phyloP scores from a whole-genome alignment of 2,329 filamentous ascomycete species.

The Emericellopsis cladophorae region DNA sequence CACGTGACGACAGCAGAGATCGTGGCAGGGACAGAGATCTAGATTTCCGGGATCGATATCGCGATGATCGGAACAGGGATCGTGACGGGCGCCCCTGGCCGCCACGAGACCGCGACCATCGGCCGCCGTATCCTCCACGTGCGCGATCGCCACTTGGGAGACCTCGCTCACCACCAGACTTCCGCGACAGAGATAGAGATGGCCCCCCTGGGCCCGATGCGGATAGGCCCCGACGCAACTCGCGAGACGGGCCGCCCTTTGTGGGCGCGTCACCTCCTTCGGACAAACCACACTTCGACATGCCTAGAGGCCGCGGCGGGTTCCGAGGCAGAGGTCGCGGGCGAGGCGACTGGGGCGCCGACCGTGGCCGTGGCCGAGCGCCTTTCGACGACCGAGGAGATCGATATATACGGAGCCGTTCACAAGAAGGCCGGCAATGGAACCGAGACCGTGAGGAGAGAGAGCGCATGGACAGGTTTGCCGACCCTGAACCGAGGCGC shows the following conservation, averaged over 20 bases:
- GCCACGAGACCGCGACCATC: constrained; percentile 34
- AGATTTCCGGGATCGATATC: constrained; percentile 46
- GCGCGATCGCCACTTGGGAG: constrained; percentile 21
- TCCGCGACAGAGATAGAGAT: constrained; percentile 46
- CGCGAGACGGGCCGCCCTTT: constrained; percentile 54
- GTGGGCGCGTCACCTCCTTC: constrained; percentile 61
- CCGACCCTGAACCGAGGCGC: constrained; percentile 24
- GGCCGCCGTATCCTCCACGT: no score
- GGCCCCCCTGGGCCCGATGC: constrained; percentile 51
- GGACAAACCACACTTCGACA: constrained; percentile 44
- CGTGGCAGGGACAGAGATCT: constrained; percentile 46
- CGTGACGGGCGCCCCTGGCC: constrained; percentile 25
- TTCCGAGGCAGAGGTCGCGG: constrained; percentile 40
- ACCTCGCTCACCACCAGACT: constrained; percentile 56
- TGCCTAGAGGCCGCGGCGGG: constrained; percentile 41
- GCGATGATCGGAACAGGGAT: constrained; percentile 48
- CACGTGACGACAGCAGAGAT: constrained; percentile 52
- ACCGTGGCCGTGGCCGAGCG: constrained; percentile 41
- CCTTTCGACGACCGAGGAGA: constrained; percentile 49
- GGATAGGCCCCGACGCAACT: constrained; percentile 53
- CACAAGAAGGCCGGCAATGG: constrained; percentile 44
- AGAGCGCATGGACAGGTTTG: constrained; percentile 29
- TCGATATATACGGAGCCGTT: constrained; percentile 52
- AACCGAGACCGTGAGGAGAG: constrained; percentile 41
- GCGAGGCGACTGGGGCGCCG: constrained; percentile 25